These are phyloP conservation scores for Acacia melanoxylon DNA, from an alignment of 306 rosid genomes.

Conservation along the genomic window DNA sequence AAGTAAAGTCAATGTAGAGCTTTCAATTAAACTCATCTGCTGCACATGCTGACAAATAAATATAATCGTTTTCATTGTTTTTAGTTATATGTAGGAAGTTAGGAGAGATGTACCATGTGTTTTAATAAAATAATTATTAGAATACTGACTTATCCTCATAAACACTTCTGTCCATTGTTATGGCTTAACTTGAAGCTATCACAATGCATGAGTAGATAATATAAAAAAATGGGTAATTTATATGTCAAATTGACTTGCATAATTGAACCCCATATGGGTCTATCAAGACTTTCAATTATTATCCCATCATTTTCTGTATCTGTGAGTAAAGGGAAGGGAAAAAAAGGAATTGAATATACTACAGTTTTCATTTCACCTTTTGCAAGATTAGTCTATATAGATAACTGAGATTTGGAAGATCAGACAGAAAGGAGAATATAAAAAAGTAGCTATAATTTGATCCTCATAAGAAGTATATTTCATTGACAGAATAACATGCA, in stretches of 20 bases:
- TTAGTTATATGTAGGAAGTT: background rate
- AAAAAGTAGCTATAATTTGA: slow-evolving; percentile 13
- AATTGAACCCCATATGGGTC: background rate
- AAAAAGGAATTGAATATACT: background rate
- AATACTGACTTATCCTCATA: background rate
- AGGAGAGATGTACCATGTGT: background rate
- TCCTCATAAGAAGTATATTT: background rate
- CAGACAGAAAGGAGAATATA: background rate
- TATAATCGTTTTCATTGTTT: background rate
- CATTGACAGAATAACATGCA: background rate
- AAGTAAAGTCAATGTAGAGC: background rate
- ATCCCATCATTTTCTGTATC: background rate
- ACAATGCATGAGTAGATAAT: background rate
- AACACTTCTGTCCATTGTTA: background rate
- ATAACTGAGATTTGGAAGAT: background rate
- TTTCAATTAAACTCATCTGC: background rate
- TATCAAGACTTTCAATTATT: background rate
- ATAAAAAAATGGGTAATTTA: background rate
- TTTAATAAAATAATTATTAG: background rate
- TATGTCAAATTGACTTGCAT: background rate
- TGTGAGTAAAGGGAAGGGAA: background rate
- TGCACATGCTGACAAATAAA: background rate
- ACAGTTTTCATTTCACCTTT: background rate
- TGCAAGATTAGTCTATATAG: background rate
- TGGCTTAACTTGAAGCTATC: background rate